These are phyloP conservation scores for Diospyros kaki DNA, from an alignment of 148 eudicot genomes.

Conservation along the genomic window DNA sequence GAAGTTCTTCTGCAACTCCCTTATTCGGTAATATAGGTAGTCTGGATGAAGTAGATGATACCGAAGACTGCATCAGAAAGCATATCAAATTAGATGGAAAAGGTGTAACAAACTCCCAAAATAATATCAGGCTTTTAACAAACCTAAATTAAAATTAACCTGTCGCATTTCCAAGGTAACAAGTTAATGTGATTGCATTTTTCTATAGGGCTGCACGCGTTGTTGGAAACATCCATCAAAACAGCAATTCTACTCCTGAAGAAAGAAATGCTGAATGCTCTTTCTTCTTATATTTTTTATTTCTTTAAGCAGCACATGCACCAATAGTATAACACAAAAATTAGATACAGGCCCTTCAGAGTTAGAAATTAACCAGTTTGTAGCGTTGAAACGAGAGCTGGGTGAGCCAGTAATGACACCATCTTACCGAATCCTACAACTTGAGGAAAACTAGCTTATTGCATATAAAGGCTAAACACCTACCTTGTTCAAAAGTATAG, in stretches of 20 bases:
- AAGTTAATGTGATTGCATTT: background rate
- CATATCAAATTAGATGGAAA: constrained; percentile 2
- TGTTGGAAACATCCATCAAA: background rate
- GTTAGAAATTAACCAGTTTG: background rate
- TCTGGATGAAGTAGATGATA: constrained; percentile 96
- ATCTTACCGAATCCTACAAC: background rate
- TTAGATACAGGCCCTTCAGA: no score
- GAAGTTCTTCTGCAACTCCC: constrained; percentile 87
- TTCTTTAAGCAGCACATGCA: no score
- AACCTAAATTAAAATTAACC: background rate
- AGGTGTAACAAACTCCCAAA: background rate
- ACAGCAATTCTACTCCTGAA: background rate
- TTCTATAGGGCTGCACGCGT: background rate
- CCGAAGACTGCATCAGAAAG: constrained; percentile 57
- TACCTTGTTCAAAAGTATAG: no score
- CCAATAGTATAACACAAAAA: background rate
- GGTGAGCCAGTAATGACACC: background rate
- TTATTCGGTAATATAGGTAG: constrained; percentile 78
- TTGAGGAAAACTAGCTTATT: no score
- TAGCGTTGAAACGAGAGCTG: background rate
- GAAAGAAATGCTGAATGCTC: background rate
- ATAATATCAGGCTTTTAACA: background rate
- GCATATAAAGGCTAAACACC: no score
- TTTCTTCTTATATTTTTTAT: no score
- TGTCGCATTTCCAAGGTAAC: background rate